A percentile compares a stretch with the other conserved stretches of the same genome.
These are phyloP conservation scores for Oenanthe sinensis DNA, from an alignment of 129 eudicot genomes.

Conservation along the genomic window DNA sequence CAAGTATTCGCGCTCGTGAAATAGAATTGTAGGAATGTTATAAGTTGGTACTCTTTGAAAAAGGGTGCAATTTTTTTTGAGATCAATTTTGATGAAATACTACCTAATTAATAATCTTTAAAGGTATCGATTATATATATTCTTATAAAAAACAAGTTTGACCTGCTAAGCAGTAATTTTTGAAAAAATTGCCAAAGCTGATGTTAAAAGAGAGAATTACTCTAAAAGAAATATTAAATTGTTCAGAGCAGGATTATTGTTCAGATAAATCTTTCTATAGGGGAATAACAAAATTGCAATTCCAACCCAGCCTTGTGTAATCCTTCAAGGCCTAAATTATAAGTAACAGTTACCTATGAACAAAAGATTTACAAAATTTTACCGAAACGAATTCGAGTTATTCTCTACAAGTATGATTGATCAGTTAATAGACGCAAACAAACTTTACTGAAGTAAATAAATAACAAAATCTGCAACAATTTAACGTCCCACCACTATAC, in stretches of 20 bases:
- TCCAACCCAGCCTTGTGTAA: not conserved
- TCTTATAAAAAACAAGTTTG: too few relatives aligned
- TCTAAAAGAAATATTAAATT: not conserved
- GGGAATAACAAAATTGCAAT: not conserved
- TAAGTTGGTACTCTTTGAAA: too few relatives aligned
- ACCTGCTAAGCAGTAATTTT: too few relatives aligned
- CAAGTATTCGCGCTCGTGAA: too few relatives aligned
- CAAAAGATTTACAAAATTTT: not conserved
- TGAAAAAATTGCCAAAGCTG: too few relatives aligned
- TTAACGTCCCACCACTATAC: not conserved
- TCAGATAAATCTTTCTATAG: not conserved
- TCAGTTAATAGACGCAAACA: not conserved
- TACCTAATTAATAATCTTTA: too few relatives aligned
- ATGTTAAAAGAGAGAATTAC: not conserved
- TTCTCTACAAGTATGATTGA: constrained; percentile 1
- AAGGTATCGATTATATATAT: too few relatives aligned
- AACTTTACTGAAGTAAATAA: not conserved
- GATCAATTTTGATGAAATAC: too few relatives aligned
- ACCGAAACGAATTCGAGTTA: not conserved
- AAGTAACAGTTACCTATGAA: not conserved
- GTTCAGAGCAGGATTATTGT: not conserved
- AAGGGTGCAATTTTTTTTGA: too few relatives aligned
- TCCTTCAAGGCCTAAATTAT: not conserved
- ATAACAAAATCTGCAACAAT: not conserved
- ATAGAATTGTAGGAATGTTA: too few relatives aligned